phyloP scores from a whole-genome alignment of 345 rosid species.

The Gossypium arboreum region DNA sequence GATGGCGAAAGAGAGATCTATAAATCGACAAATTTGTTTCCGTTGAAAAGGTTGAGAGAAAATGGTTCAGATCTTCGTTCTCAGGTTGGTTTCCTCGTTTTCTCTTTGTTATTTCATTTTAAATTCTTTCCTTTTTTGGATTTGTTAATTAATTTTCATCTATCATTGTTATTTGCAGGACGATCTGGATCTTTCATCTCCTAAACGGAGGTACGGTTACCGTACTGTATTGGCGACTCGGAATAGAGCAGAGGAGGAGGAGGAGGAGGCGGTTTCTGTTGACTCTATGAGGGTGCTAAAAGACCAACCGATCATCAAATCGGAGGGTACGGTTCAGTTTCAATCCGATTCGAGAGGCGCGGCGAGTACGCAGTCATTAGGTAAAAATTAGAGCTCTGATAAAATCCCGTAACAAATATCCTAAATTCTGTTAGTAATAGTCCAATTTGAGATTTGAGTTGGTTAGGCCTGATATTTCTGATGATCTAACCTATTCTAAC shows the following conservation, averaged over 20 bases:
- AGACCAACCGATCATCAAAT: conserved; percentile 13
- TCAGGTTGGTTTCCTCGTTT: conserved; percentile 19
- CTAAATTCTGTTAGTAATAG: conserved; percentile 12
- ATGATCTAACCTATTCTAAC: conserved; percentile 22
- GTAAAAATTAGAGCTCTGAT: not conserved
- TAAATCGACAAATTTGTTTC: conserved; percentile 8
- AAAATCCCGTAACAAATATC: not conserved
- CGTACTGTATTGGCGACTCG: conserved; percentile 3
- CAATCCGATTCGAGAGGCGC: conserved; percentile 8
- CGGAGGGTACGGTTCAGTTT: not conserved
- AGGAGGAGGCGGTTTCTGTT: conserved; percentile 5
- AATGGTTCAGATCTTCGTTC: conserved; percentile 27
- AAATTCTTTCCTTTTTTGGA: not conserved
- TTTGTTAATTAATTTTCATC: not conserved
- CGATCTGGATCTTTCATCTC: conserved; percentile 13
- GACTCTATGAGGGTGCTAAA: conserved; percentile 22
- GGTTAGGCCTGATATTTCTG: conserved; percentile 7
- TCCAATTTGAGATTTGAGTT: conserved; percentile 18
- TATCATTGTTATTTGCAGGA: conserved; percentile 14
- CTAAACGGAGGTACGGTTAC: conserved; percentile 14
- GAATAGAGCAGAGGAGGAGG: conserved; percentile 19
- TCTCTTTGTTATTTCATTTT: not conserved
- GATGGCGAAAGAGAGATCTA: conserved; percentile 1
- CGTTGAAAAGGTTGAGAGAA: conserved; percentile 26
- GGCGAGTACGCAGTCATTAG: conserved; percentile 11